phyloP scores from a whole-genome alignment of 2,329 filamentous ascomycete species.

The Madurella fahalii region DNA sequence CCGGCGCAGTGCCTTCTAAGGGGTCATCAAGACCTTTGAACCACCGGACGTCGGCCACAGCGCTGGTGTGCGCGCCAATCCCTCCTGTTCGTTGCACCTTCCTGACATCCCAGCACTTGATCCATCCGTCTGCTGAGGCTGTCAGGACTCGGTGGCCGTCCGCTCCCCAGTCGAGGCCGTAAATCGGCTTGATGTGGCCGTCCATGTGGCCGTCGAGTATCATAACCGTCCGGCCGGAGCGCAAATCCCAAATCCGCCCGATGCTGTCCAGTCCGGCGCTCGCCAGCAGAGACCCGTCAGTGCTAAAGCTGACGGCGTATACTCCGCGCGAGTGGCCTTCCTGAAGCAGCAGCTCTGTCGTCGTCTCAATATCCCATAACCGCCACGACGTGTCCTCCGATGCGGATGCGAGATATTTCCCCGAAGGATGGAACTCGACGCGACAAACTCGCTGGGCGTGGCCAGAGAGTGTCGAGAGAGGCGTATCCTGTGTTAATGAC shows the following conservation, averaged over 20 bases:
- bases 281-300: slow-evolving; percentile 83
- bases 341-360: slow-evolving; percentile 78
- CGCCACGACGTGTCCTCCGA: slow-evolving; percentile 97
- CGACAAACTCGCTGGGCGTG: slow-evolving; percentile 85
- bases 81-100: slow-evolving; percentile 80
- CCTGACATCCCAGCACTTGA: slow-evolving; percentile 96
- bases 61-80: slow-evolving; percentile 85
- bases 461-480: slow-evolving; percentile 74
- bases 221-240: slow-evolving; percentile 91
- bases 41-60: slow-evolving; percentile 91
- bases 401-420: slow-evolving; percentile 83
- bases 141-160: slow-evolving; percentile 93
- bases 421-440: slow-evolving; percentile 91
- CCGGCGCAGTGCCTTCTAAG: slow-evolving; percentile 55
- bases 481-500: slow-evolving; percentile 83
- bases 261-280: slow-evolving; percentile 94
- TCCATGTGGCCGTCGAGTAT: slow-evolving; percentile 85
- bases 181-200: slow-evolving; percentile 82
- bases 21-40: slow-evolving; percentile 83
- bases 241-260: slow-evolving; percentile 89
- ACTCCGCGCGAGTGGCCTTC: slow-evolving; percentile 95
- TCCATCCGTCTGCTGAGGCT: slow-evolving; percentile 88
- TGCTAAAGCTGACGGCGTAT: slow-evolving; percentile 84
- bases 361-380: slow-evolving; percentile 88
- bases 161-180: slow-evolving; percentile 85